Base-by-base conservation (phyloP, 2,329 filamentous ascomycete species). In the Colletotrichum sidae region DNA sequence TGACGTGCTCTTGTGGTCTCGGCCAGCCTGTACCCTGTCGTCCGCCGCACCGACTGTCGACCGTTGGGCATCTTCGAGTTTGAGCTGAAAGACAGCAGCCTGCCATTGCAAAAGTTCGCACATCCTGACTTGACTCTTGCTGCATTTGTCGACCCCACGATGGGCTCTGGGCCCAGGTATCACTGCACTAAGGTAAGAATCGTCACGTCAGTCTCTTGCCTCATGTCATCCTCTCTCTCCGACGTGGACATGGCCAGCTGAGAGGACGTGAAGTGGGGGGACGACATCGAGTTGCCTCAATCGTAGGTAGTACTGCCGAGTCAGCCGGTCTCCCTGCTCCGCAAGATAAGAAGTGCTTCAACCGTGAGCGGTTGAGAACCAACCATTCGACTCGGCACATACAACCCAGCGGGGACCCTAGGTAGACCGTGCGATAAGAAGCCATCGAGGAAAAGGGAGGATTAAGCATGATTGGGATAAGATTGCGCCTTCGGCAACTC, bases 401-500 rank as follows among this genome's bases (percentile, higher is more conserved):
- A 25, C 25, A 25, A 25, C 25, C 25, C 25, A 25, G 25, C 60
- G 8, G 41, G 46, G 17, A n/a, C 41, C 9, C 42, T 54, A 9
- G 37, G 44, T 15, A 44, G 11, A 41, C 46, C 17, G n/a, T 37
- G 41, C 52, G 58, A 63, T 63, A 63, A 63, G 46, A n/a, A 34
- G 45, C 42, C 35, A 49, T 50, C 57, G 34, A 33, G 63, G 6
- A 42, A 38, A n/a, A 12, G 44, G 6, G 34, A 34, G 52, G 57
- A 53, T 25, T 66, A 66, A 63, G 63, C 63, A 66, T 66, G 63
- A 63, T 53, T 53, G 47, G 33, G 53, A 44, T 63, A 66, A 57
- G 63, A 57, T 63, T 63, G 63, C 53, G 53, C 41, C 52, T 52
- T 57, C 33, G 58, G 25, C n/a, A 34, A 33, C 58, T 42, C 38